Base-by-base conservation (phyloP, 2,329 filamentous ascomycete species). In the Cercospora zeae-maydis region DNA sequence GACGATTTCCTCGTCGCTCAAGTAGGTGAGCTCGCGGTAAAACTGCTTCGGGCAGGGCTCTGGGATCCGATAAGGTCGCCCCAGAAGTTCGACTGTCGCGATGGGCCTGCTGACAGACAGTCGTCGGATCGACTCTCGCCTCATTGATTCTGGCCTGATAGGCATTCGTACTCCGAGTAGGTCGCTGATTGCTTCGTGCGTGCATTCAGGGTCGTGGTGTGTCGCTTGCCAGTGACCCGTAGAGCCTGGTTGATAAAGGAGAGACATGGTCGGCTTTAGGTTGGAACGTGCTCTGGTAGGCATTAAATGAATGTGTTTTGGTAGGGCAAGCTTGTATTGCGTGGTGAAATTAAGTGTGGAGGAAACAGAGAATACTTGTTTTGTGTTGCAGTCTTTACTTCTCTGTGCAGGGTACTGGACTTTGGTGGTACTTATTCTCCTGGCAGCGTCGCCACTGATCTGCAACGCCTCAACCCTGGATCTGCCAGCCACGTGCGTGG, bases 1-100 rank as follows among this genome's bases (percentile, higher is more conserved):
- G 24, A 66, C 62, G 10, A 66, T 56, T 19, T 66, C 64, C 1
- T 66, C 64, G 36, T 66, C 64, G 49, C 60, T 59, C 24, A 64
- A 27, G 14, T 56, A 66, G 2, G 64, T 66, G 51, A 66, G 64
- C 11, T 66, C 64, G 31, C 55, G 64, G 21, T 66, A 66, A 34
- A 66, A 66, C 10, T 59, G 49, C 47, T 66, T 62, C 19, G 24
- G 31, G 16, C 58, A 37, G 21, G 39, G 62, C 14, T 53, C 52
- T 52, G 62, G 64, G 9, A 66, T 42, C 8, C 58, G 61, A 16
- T 64, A 66, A 27, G 62, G 58, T 30, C 53, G 53, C 10, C 64
- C 64, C 27, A 56, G 49, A 4, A 66, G 58, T 24, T 64, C 58
- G 14, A 66, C 64, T 16, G 64, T 64, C 34, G 51, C 61, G 9